Percentiles rank a stretch among this genome's conserved stretches.
phyloP scores from a whole-genome alignment of 441 rosid genomes.

The Aquilaria agallochum region DNA sequence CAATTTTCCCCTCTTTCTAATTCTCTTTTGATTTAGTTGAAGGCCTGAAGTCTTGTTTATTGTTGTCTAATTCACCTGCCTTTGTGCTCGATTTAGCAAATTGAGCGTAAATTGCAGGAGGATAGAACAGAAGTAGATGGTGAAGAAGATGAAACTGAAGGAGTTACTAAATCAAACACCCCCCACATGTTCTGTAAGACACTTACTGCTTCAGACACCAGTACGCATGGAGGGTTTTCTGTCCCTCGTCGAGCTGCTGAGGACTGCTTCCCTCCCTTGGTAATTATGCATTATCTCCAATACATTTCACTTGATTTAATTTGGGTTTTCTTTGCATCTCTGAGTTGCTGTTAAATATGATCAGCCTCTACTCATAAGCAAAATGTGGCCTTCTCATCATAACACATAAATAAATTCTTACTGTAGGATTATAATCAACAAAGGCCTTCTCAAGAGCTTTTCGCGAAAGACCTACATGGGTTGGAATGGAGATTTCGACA shows the following conservation, averaged over 20 bases:
- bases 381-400: too few relatives aligned
- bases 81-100: conserved; percentile 28
- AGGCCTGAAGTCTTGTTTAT: conserved; percentile 10
- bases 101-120: conserved; percentile 50
- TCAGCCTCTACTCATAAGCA: too few relatives aligned
- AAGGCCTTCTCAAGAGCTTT: conserved; percentile 95
- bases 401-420: conserved; percentile 2
- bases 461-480: conserved; percentile 95
- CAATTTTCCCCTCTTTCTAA: neutral
- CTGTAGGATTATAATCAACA: conserved; percentile 87
- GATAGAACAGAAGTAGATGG: conserved; percentile 42
- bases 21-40: conserved; percentile 1
- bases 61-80: conserved; percentile 2
- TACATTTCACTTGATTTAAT: neutral
- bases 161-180: conserved; percentile 52
- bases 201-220: conserved; percentile 96
- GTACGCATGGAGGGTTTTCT: conserved; percentile 98
- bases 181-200: conserved; percentile 99
- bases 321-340: neutral
- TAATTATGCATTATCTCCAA: conserved; percentile 20
- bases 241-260: conserved; percentile 99
- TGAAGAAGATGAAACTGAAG: conserved; percentile 66
- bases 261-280: conserved; percentile 99
- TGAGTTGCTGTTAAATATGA: too few relatives aligned
- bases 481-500: conserved; percentile 92